Conservation (phyloP, 2,329 filamentous ascomycete genomes). For the Fusarium sambucinum region DNA sequence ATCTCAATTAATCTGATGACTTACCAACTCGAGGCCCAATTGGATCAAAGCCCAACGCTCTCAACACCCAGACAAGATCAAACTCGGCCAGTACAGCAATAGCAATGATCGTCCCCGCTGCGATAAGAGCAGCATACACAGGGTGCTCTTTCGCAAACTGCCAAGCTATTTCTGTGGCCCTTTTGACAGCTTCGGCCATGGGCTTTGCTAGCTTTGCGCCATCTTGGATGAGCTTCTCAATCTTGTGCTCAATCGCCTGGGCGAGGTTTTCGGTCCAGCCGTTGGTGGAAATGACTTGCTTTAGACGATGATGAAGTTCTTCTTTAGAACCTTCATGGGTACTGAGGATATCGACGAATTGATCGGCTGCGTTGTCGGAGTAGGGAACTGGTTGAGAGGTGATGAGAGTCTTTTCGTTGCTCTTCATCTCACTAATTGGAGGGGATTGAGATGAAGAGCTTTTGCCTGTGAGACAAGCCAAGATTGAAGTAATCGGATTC, state of each 20-base stretch:
- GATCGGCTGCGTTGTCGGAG: slow-evolving; percentile 23
- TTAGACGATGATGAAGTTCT: slow-evolving; percentile 16
- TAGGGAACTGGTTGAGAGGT: slow-evolving; percentile 5
- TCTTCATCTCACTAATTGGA: background rate
- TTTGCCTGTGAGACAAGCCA: slow-evolving; percentile 2
- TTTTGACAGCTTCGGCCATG: slow-evolving; percentile 30
- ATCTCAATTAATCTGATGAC: background rate
- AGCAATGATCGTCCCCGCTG: slow-evolving; percentile 31
- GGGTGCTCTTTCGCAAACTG: slow-evolving; percentile 43
- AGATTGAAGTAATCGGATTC: background rate
- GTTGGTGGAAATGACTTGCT: slow-evolving; percentile 20
- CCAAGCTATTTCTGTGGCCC: slow-evolving; percentile 7
- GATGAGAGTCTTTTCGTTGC: background rate
- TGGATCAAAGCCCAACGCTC: slow-evolving; percentile 38
- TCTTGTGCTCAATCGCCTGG: slow-evolving; percentile 28
- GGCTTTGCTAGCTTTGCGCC: slow-evolving; percentile 18
- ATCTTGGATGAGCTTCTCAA: slow-evolving; percentile 30
- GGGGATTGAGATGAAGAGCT: fast-evolving
- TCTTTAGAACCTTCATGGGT: background rate
- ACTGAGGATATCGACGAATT: slow-evolving; percentile 28
- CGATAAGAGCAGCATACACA: slow-evolving; percentile 35
- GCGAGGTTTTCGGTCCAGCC: slow-evolving; percentile 40
- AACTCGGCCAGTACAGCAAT: slow-evolving; percentile 38
- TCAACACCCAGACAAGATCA: slow-evolving; percentile 38
- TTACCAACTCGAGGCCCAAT: slow-evolving; percentile 35